phyloP scores from a whole-genome alignment of 2,329 filamentous ascomycete species.

The Talaromyces rugulosus region DNA sequence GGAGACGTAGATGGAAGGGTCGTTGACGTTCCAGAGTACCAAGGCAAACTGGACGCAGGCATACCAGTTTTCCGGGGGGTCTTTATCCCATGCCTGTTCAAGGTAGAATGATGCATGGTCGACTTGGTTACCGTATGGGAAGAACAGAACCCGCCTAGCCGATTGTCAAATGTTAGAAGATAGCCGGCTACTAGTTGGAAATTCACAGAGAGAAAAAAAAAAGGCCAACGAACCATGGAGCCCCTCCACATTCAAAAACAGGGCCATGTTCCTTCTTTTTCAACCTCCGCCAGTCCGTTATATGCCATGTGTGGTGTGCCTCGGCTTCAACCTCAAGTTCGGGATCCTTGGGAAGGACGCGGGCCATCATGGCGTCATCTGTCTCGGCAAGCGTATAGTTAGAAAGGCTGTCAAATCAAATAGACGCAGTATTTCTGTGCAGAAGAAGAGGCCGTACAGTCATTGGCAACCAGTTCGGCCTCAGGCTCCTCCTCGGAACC shows the following conservation, averaged over 20 bases:
- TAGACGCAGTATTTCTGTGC: not conserved
- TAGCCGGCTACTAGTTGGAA: not conserved
- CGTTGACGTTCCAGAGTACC: constrained; percentile 89
- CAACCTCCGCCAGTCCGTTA: constrained; percentile 74
- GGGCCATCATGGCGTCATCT: constrained; percentile 83
- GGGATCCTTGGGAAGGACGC: constrained; percentile 69
- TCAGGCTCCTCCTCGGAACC: constrained; percentile 52
- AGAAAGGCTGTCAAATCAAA: not conserved
- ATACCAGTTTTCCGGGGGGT: constrained; percentile 88
- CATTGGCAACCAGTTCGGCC: constrained; percentile 56
- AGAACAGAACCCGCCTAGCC: constrained; percentile 83
- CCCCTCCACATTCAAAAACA: constrained; percentile 77
- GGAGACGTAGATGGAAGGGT: constrained; percentile 73
- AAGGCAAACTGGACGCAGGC: constrained; percentile 94
- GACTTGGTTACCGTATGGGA: constrained; percentile 90
- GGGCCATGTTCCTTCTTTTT: constrained; percentile 82
- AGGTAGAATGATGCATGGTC: constrained; percentile 94
- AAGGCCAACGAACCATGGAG: constrained; percentile 66
- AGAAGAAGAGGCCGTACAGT: constrained; percentile 41
- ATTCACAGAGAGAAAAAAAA: not conserved
- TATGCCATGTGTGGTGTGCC: constrained; percentile 76
- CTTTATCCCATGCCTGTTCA: constrained; percentile 79
- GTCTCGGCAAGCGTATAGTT: constrained; percentile 17
- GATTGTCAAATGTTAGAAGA: constrained; percentile 20
- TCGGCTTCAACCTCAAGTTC: constrained; percentile 79